Percentiles rank a stretch among this genome's conserved stretches.
phyloP scores from a whole-genome alignment of 495 filamentous ascomycete species.

The Aspergillus carlsbadensis region DNA sequence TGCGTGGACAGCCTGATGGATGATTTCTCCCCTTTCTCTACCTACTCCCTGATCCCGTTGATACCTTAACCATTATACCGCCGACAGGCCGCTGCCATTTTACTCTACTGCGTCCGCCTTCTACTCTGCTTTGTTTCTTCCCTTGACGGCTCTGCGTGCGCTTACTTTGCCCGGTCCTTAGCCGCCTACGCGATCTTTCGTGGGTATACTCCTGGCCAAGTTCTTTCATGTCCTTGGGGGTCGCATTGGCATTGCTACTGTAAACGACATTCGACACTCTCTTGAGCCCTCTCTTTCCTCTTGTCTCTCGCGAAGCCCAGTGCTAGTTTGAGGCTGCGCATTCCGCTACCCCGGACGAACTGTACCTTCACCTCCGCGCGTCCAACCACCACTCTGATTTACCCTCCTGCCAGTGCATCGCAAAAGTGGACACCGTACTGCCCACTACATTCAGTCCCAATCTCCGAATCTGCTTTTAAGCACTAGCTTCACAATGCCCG shows the following conservation, averaged over 20 bases:
- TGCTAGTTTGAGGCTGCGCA: not conserved
- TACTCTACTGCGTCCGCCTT: constrained; percentile 7
- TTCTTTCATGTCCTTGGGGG: not conserved
- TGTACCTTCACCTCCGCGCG: not conserved
- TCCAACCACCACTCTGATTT: not conserved
- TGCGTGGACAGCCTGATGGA: not conserved
- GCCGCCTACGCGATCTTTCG: constrained; percentile 20
- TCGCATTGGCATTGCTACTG: constrained; percentile 1
- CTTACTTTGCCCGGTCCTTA: constrained; percentile 18
- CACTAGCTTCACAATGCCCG: constrained; percentile 58
- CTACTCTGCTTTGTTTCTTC: not conserved
- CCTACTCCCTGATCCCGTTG: constrained; percentile 6
- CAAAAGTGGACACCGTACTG: not conserved
- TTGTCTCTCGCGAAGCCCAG: not conserved
- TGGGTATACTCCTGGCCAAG: constrained; percentile 9
- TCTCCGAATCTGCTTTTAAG: not conserved
- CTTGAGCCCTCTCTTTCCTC: not conserved
- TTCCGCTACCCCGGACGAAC: constrained; percentile 1
- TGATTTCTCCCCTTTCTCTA: constrained; percentile 11
- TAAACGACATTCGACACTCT: constrained; percentile 14
- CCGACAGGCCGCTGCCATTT: constrained; percentile 4
- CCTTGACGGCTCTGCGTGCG: not conserved
- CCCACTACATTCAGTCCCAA: not conserved
- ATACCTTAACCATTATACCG: not conserved
- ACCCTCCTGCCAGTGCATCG: not conserved